These are phyloP conservation scores for Amanita molliuscula DNA, from an alignment of 768 basidiomycete species.

Conservation along the genomic window DNA sequence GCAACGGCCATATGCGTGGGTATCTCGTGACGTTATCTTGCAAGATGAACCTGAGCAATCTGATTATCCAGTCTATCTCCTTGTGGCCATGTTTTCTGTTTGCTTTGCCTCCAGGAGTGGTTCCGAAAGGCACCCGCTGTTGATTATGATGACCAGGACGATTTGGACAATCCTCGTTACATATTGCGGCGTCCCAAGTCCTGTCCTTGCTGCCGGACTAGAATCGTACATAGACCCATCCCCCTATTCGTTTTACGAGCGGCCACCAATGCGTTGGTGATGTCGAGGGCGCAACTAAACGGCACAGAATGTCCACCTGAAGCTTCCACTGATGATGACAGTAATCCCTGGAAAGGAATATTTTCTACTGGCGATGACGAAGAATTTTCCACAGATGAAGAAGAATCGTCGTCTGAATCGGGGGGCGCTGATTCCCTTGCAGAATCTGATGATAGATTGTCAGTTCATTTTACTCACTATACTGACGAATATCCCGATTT, in stretches of 20 bases:
- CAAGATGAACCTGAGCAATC: not conserved
- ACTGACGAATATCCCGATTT: conserved; percentile 1
- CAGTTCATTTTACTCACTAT: not conserved
- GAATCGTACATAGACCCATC: conserved; percentile 46
- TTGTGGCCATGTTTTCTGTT: conserved; percentile 73
- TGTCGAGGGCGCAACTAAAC: conserved; percentile 21
- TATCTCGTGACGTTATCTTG: conserved; percentile 8
- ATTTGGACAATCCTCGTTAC: conserved; percentile 29
- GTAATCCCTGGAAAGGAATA: conserved; percentile 65
- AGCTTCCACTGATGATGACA: conserved; percentile 23
- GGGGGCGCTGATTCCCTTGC: conserved; percentile 25
- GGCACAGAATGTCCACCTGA: conserved; percentile 9
- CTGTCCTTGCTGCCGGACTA: conserved; percentile 62
- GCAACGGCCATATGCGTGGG: conserved; percentile 56
- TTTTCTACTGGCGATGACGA: conserved; percentile 40
- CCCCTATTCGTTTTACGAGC: conserved; percentile 63
- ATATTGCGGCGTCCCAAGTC: conserved; percentile 53
- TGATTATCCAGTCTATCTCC: conserved; percentile 45
- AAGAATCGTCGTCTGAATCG: conserved; percentile 11
- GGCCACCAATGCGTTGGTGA: conserved; percentile 38
- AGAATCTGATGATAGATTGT: conserved; percentile 16
- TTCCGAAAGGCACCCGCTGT: conserved; percentile 54
- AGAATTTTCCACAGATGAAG: conserved; percentile 19
- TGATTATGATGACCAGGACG: conserved; percentile 20
- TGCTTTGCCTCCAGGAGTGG: conserved; percentile 66